Evolutionary conservation across 202 grass and related monocot genomes (phyloP), one percentile per base, ranked within the genome.

Genomic region (Eragrostis tef): DNA sequence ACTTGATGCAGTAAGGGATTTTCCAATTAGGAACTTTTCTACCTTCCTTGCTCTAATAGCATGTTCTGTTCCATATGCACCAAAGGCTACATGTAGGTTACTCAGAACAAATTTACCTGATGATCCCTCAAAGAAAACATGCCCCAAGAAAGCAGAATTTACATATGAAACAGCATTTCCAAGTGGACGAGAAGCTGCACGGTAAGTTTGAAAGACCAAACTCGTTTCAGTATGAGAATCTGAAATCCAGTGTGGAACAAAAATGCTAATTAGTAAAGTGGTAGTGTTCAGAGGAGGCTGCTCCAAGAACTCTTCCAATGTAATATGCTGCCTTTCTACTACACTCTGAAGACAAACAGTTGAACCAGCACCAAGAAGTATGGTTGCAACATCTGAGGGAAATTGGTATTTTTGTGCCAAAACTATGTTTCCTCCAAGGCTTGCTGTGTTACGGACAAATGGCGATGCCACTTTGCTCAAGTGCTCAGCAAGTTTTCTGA

Each of bases 361-460:
- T 74, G 93, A 85, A 43, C 81, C 86, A 84, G 74, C 88, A 81
- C 77, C 90, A 51, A 97, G 83, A 76, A 97, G 84, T 81, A 97
- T 87, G 6, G 94, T 97, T 64, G 88, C 88, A 41, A 97, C 81
- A 26, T 97, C 94, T 0, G 94, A 93, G 21, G 75, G 74, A 36
- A 97, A 93, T 16, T 88, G 79, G 15, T 78, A 88, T 74, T 83
- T 93, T 47, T 97, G 90, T 78, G 94, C 94, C 78, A 97, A 85
- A 14, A 93, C 86, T 65, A 97, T 62, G 73, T 97, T 97, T 56
- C 94, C 94, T 5, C 94, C 94, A 67, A 97, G 62, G 64, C 88
- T 97, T 46, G 90, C 94, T 50, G 86, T 97, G 75, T 93, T 93
- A 45, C 90, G 86, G 54, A 97, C 84, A 84, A 97, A 93, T 42